Evolutionary conservation across 495 filamentous ascomycete genomes (phyloP), one percentile per base, ranked within the genome.

Genomic region (Penicillium alfredii): DNA sequence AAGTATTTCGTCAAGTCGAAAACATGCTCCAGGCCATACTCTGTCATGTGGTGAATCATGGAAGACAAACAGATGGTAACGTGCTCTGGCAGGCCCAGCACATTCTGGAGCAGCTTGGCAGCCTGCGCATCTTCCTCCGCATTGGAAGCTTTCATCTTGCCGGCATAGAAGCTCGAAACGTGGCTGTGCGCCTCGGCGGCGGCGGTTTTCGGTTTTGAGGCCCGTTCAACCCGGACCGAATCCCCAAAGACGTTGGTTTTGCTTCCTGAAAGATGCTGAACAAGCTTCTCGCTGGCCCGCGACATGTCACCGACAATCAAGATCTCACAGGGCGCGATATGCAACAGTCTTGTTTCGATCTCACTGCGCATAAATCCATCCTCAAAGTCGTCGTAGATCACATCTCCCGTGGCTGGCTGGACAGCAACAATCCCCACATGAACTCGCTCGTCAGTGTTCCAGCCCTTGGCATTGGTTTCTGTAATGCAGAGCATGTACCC

Each of bases 351-450:
- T 0, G 92, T 97, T 63, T 99, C 92, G 30, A 97, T 85, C 53
- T 99, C 92, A 38, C 84, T 87, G 27, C 92, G 74, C 93, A 97
- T 99, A 62, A 97, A 99, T 2, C 93, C 88, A 50, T 99, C 92
- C 48, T 96, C 87, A 46, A 99, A 99, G 27, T 85, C 80, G 54
- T 99, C 92, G 46, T 96, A 92, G 38, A 97, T 86, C 40, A 99
- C 84, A 51, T 97, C 92, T 28, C 92, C 92, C 0, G 93, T 97
- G 0, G 86, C 83, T 14, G 92, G 92, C 46, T 99, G 92, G 1
- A 99, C 92, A 15, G 93, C 92, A 8, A 99, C 73, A 39, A 99
- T 79, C 1, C 93, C 92, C 7, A 97, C 80, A 39, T 93, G 78
- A 2, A 95, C 89, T 46, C 84, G 94, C 58, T 99, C 92, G 55